Evolutionary conservation across 495 filamentous ascomycete genomes (phyloP), one percentile per base, ranked within the genome.

Genomic region (Rhypophila decipiens): DNA sequence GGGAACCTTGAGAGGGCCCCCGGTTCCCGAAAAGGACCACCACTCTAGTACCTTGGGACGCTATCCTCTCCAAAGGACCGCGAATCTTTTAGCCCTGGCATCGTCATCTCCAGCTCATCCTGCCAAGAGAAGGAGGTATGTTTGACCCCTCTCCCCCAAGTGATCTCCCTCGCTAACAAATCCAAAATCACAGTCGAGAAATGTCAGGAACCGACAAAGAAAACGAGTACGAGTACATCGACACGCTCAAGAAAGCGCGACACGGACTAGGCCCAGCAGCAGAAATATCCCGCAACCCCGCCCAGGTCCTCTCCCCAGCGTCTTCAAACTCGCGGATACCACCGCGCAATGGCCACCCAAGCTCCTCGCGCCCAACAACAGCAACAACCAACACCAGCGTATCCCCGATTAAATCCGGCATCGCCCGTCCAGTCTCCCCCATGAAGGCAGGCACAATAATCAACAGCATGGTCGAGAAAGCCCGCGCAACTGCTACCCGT

Each of bases 271-370:
- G 53, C 13, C 46, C 59, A 12, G 17, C 49, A 5, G 38, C 57
- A 2, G 48, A 58, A 3, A 43, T 57, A 8, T 35, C 53, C n/a
- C 48, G 63, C 44, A 60, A 66, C 15, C 59, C 64, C 5, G 57
- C 44, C 59, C 81, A 69, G 64, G 78, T 91, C 20, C 76, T 93
- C 11, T 93, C 88, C 0, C 88, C 88, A 11, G 84, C 87, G 55
- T 88, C 88, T 0, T 79, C 80, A 21, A 93, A 95, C 60, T 87
- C 85, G 2, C 77, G 85, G 22, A 76, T 83, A 13, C 71, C 81
- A 39, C 83, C 66, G 4, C 61, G 62, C 24, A 52, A 55, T 2
- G 39, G 53, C 11, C 36, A 20, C 21, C 17, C 21, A 5, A 23
- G 13, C 10, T 46, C n/a, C 46, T 31, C 56, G 18, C 49, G 45